These are phyloP conservation scores for Penstemon barbatus DNA, from an alignment of 257 asterid species.

Conservation along the genomic window DNA sequence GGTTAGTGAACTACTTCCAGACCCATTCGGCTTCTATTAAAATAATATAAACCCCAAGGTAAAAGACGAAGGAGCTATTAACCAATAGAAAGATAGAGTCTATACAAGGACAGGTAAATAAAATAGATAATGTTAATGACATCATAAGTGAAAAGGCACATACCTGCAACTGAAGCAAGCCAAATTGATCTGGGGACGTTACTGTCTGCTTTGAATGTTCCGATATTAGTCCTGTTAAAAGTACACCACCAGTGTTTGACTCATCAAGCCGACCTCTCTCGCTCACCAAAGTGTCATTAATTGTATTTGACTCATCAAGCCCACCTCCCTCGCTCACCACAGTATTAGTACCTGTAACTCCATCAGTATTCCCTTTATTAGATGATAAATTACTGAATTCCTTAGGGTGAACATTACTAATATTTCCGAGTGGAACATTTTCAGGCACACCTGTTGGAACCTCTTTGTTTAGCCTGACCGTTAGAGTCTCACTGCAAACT, in stretches of 20 bases:
- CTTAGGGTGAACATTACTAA: slow-evolving; percentile 20
- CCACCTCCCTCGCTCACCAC: no score
- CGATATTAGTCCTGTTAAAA: slow-evolving; percentile 19
- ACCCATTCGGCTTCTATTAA: slow-evolving; percentile 8
- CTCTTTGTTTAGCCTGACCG: slow-evolving; percentile 26
- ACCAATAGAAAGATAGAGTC: no score
- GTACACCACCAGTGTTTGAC: slow-evolving; percentile 19
- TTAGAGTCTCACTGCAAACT: slow-evolving; percentile 15
- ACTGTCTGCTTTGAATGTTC: slow-evolving; percentile 30
- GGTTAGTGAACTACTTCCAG: background rate
- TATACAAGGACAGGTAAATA: no score
- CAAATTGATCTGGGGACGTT: slow-evolving; percentile 28
- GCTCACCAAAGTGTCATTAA: no score
- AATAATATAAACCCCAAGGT: background rate
- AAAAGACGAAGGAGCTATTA: background rate
- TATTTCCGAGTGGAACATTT: slow-evolving; percentile 21
- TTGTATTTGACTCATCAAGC: no score
- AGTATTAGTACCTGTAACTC: slow-evolving; percentile 3
- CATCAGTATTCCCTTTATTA: slow-evolving; percentile 23
- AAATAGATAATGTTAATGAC: slow-evolving; percentile 7
- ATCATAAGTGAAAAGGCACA: slow-evolving; percentile 24
- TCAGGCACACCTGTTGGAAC: slow-evolving; percentile 29
- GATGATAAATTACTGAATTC: slow-evolving; percentile 27
- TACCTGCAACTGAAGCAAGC: slow-evolving; percentile 40
- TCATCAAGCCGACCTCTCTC: no score